These are phyloP conservation scores for Nannochloropsis gaditana DNA, from an alignment of 108 stramenopile species.

Conservation along the genomic window DNA sequence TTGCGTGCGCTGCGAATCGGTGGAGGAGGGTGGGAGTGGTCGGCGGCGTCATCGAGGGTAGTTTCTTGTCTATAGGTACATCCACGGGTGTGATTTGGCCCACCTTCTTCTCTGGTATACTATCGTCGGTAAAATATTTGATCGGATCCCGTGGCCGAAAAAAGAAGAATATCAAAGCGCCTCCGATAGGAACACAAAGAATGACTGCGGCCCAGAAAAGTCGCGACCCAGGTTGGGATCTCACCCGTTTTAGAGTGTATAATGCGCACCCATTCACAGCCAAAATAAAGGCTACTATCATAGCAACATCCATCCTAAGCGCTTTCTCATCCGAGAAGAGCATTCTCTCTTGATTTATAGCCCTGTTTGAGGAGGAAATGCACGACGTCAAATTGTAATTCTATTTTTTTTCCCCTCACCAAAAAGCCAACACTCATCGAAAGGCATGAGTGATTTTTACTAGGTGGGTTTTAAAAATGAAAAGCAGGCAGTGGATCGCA, in stretches of 20 bases:
- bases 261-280: constrained; percentile 19
- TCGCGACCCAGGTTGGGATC: not conserved
- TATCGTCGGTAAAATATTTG: not conserved
- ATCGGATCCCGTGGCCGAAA: not conserved
- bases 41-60: not conserved
- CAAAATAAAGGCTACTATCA: not conserved
- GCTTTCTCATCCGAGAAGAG: not conserved
- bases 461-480: too few relatives aligned
- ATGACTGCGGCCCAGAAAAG: not conserved
- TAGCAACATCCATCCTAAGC: not conserved
- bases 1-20: not conserved
- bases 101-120: too few relatives aligned
- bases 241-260: not conserved
- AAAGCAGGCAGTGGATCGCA: too few relatives aligned
- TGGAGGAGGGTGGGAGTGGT: not conserved
- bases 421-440: too few relatives aligned
- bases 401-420: too few relatives aligned
- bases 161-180: constrained; percentile 6
- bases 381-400: too few relatives aligned
- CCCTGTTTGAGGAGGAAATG: too few relatives aligned
- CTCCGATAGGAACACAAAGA: not conserved
- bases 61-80: too few relatives aligned
- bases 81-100: too few relatives aligned
- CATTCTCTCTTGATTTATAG: too few relatives aligned
- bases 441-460: too few relatives aligned